Evolutionary conservation across 2,329 filamentous ascomycete species (phyloP), one percentile per base, ranked within the genome.

Genomic region (Diaporthe ampelina): DNA sequence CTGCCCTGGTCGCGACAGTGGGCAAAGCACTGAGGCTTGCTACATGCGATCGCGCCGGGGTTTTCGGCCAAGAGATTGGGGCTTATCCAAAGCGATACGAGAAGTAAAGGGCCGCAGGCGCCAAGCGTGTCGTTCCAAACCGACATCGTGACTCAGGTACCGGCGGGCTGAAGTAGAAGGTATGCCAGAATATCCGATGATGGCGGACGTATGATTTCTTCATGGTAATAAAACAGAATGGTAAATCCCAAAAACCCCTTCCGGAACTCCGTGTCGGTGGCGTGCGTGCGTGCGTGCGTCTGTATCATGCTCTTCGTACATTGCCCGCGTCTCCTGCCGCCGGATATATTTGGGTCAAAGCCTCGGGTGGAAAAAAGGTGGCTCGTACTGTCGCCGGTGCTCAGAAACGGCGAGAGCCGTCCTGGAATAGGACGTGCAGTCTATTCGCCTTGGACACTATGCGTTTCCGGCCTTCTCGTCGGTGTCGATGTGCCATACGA

Each of bases 401-500:
- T 68, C 70, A 43, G 35, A 37, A 50, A n/a, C 54, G 50, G 50
- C 11, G 24, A 69, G 17, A 26, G 61, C 75, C 75, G 45, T 61
- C 35, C 43, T 26, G 58, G 75, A 76, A 76, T 59, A 52, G 75
- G 74, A 75, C 19, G 13, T 52, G 24, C 29, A 24, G 61, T 70
- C 56, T 63, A 48, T 70, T 45, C 40, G 24, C 26, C n/a, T 29
- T 29, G 45, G 45, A 29, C n/a, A 56, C 59, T 85, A 90, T 78
- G 85, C 81, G 82, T 98, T 98, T 45, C 95, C 95, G 45, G 91
- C 90, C 88, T 98, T 98, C 87, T 99, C 97, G 73, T 95, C 91
- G 3, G 97, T 99, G 83, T 99, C 97, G 80, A 98, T 94, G 82
- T 99, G 97, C 97, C 97, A 99, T 74, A 99, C 96, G 68, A 99